Base-by-base conservation (phyloP, 2,329 filamentous ascomycete genomes). In the Penicillium sp. region DNA sequence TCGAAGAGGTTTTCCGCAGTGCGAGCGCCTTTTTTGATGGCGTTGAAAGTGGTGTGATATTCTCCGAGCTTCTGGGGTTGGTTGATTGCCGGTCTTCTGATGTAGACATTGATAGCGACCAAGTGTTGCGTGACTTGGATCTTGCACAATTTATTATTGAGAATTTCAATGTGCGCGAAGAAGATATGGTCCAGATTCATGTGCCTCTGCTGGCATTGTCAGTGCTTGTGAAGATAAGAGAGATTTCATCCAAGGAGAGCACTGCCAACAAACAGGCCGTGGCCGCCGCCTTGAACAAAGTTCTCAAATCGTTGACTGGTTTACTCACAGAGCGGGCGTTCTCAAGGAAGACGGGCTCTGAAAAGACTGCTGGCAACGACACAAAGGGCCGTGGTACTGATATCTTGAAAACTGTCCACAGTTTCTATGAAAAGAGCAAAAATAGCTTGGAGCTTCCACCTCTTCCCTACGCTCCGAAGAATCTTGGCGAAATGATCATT, bases 21-120 rank as follows among this genome's bases (percentile, higher is more conserved):
- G 94, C 93, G 5, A 96, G 89, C 69, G 88, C 94, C 39, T 99
- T 99, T 75, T 99, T 99, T 64, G 94, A 99, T 69, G 93, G 93
- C 5, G 93, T 97, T 38, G 94, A 99, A 74, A 96, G 92, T 66
- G 89, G 89, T 8, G 79, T 97, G 20, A 96, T 99, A 45, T 99
- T 95, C 79, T 87, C 88, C 46, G 90, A 96, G 69, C 81, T 96
- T 54, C 78, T 90, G 54, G 79, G 84, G 13, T 80, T 94, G 40
- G 78, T 94, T 57, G 74, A 78, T 32, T 76, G 78, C 18, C 71
- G 77, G 45, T 54, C 75, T 26, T 80, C 81, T 1, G 81, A 85
- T 64, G 79, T 83, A n/a, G 76, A 69, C 32, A 67, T 69, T 34
- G 65, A 70, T 4, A 74, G 77, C 5, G 80, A 85, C 54, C 82